A percentile compares a stretch with the other conserved stretches of the same genome.
phyloP scores from a whole-genome alignment of 305 asterid species.

The Fraxinus floribunda region DNA sequence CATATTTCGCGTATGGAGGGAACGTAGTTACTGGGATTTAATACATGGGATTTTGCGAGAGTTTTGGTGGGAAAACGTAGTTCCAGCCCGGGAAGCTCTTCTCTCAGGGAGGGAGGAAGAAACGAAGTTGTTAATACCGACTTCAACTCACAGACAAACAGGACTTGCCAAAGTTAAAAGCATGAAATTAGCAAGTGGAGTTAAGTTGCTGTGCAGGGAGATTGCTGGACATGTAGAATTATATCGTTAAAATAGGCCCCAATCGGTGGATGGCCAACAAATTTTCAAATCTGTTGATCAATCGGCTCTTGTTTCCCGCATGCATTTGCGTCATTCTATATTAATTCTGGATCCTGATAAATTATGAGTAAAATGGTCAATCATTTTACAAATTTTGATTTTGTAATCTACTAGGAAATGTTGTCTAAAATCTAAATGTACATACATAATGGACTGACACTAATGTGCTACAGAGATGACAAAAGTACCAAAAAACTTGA shows the following conservation, averaged over 20 bases:
- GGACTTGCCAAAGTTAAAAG: slow-evolving; percentile 68
- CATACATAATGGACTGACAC: neutral
- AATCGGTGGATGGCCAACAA: neutral
- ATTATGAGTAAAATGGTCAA: neutral
- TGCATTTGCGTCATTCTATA: slow-evolving; percentile 7
- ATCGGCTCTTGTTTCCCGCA: slow-evolving; percentile 7
- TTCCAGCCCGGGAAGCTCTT: slow-evolving; percentile 77
- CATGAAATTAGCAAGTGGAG: slow-evolving; percentile 64
- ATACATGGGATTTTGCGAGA: slow-evolving; percentile 67
- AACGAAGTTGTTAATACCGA: slow-evolving; percentile 58
- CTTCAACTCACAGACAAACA: slow-evolving; percentile 62
- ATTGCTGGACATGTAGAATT: slow-evolving; percentile 76
- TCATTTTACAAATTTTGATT: neutral
- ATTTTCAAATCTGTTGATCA: slow-evolving; percentile 6
- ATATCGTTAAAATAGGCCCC: slow-evolving; percentile 27
- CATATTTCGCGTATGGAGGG: slow-evolving; percentile 69
- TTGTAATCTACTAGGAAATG: neutral
- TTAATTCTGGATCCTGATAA: neutral
- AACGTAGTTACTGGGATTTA: slow-evolving; percentile 64
- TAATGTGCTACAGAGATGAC: neutral
- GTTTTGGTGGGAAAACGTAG: slow-evolving; percentile 96
- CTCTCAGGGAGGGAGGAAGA: slow-evolving; percentile 61
- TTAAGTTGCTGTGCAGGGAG: slow-evolving; percentile 79
- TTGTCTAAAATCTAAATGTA: neutral
- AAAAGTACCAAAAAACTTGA: neutral